phyloP scores from a whole-genome alignment of 768 basidiomycete species.

The Russula brevipes region DNA sequence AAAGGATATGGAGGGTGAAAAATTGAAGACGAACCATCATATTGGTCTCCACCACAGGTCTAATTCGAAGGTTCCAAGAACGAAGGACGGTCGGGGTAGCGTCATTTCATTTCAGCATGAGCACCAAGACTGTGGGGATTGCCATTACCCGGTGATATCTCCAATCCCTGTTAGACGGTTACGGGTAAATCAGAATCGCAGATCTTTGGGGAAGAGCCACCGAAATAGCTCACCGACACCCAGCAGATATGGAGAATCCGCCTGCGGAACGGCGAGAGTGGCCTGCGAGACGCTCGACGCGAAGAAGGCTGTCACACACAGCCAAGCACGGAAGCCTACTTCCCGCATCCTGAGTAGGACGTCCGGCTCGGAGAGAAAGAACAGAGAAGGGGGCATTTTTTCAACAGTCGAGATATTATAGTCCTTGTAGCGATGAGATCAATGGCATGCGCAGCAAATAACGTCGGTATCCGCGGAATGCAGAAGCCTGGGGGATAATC shows the following conservation, averaged over 20 bases:
- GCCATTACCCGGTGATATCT: constrained; percentile 64
- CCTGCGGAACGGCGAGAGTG: constrained; percentile 33
- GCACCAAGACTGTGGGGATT: background rate
- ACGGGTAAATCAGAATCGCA: constrained; percentile 1
- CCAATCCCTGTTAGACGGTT: constrained; percentile 46
- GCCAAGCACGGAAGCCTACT: constrained; percentile 1
- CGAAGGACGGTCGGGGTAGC: background rate
- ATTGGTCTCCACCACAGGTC: constrained; percentile 76
- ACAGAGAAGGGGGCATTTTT: constrained; percentile 3
- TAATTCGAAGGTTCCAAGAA: constrained; percentile 27
- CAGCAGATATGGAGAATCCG: constrained; percentile 39
- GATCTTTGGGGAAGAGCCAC: background rate
- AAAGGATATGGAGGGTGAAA: background rate
- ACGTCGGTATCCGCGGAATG: background rate
- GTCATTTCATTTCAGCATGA: background rate
- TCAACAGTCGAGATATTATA: background rate
- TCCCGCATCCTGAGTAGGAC: background rate
- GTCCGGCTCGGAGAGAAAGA: constrained; percentile 5
- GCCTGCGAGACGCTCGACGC: constrained; percentile 30
- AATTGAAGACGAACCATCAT: constrained; percentile 56
- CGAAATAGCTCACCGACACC: constrained; percentile 45
- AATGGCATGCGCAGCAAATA: background rate
- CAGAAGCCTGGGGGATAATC: background rate
- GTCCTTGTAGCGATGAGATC: background rate
- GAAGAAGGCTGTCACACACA: constrained; percentile 10